phyloP scores from a whole-genome alignment of 1,284 basidiomycete genomes.

The Boletus mariae region DNA sequence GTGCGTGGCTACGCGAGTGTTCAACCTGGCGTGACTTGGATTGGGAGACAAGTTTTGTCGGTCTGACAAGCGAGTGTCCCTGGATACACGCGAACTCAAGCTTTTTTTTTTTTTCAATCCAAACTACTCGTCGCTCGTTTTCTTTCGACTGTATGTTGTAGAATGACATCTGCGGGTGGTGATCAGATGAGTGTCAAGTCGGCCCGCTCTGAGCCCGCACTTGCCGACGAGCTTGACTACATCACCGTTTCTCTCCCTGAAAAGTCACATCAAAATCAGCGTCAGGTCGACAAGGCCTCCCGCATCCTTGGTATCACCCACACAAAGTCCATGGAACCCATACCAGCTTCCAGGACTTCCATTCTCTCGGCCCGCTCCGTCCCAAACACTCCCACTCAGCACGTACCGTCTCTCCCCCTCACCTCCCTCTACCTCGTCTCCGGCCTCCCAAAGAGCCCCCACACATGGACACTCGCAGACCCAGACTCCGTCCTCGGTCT shows the following conservation, averaged over 20 bases:
- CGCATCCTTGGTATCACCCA: constrained; percentile 71
- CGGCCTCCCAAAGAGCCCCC: constrained; percentile 78
- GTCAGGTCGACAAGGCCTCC: constrained; percentile 56
- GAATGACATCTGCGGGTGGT: constrained; percentile 9
- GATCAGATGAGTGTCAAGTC: constrained; percentile 3
- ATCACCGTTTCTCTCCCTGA: constrained; percentile 46
- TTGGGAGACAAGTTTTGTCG: constrained; percentile 67
- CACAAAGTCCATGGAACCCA: constrained; percentile 74
- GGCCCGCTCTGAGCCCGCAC: constrained; percentile 25
- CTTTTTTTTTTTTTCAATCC: neutral
- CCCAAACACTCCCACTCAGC: constrained; percentile 49
- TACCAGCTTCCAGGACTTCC: constrained; percentile 71
- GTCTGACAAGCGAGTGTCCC: constrained; percentile 18
- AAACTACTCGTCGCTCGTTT: constrained; percentile 2
- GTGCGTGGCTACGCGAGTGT: constrained; percentile 65
- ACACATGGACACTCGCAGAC: constrained; percentile 94
- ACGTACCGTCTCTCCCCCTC: constrained; percentile 67
- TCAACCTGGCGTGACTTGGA: constrained; percentile 64
- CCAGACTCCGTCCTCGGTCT: constrained; percentile 82
- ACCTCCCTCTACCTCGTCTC: constrained; percentile 83
- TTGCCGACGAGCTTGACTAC: constrained; percentile 69
- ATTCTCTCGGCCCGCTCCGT: constrained; percentile 74
- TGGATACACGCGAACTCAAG: neutral
- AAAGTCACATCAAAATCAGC: constrained; percentile 1
- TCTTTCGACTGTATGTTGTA: neutral